A percentile compares a stretch with the other conserved stretches of the same genome.
These are phyloP conservation scores for Penicillium sp. DNA, from an alignment of 2,329 filamentous ascomycete genomes.

Conservation along the genomic window DNA sequence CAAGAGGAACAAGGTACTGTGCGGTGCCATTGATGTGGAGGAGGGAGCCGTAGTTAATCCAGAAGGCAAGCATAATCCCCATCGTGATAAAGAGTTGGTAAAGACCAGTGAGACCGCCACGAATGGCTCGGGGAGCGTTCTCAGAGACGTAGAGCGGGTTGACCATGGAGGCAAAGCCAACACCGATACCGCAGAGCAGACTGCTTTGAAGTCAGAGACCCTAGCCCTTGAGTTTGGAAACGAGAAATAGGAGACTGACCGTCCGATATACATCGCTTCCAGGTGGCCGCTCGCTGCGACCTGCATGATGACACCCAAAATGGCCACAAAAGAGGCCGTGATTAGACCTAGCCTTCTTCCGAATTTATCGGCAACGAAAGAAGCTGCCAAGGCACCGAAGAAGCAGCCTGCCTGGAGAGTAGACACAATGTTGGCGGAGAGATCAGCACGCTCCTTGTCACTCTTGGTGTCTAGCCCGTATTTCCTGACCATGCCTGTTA, in stretches of 20 bases:
- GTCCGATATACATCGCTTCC: conserved; percentile 68
- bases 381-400: conserved; percentile 62
- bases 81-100: conserved; percentile 63
- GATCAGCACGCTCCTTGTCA: conserved; percentile 53
- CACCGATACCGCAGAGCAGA: conserved; percentile 40
- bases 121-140: conserved; percentile 63
- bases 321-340: conserved; percentile 60
- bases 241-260: conserved; percentile 46
- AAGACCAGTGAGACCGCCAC: conserved; percentile 64
- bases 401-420: conserved; percentile 73
- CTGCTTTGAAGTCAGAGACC: background rate
- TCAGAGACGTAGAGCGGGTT: conserved; percentile 66
- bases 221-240: background rate
- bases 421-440: conserved; percentile 73
- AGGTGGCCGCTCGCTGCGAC: conserved; percentile 65
- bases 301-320: conserved; percentile 68
- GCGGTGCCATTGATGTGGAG: conserved; percentile 53
- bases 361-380: conserved; percentile 46
- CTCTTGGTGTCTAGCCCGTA: conserved; percentile 55
- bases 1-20: conserved; percentile 59
- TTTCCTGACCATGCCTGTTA: conserved; percentile 46
- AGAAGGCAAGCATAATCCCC: conserved; percentile 52
- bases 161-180: conserved; percentile 60
- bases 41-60: conserved; percentile 61
- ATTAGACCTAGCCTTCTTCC: conserved; percentile 64